Evolutionary conservation across 2,329 filamentous ascomycete species (phyloP).

Genomic region (Lasiodiplodia sp.): DNA sequence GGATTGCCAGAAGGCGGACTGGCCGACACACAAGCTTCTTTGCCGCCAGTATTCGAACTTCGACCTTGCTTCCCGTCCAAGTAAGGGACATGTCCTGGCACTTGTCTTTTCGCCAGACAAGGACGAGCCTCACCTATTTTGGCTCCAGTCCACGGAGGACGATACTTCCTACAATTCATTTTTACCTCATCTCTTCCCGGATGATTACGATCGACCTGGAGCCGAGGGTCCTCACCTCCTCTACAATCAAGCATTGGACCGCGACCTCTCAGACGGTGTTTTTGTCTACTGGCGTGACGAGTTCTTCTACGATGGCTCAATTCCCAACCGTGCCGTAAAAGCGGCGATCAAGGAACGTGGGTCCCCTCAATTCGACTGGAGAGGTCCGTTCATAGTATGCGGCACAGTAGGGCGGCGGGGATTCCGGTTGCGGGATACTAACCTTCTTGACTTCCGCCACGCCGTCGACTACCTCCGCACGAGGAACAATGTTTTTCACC

Average conservation of each 20-base stretch:
- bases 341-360: background rate
- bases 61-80: constrained; percentile 9
- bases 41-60: constrained; percentile 26
- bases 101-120: constrained; percentile 24
- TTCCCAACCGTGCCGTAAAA: background rate
- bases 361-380: background rate
- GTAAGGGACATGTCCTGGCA: constrained; percentile 3
- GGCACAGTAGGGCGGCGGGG: background rate
- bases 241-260: background rate
- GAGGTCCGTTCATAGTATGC: background rate
- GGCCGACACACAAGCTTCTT: constrained; percentile 28
- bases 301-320: constrained; percentile 30
- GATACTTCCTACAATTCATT: too few relatives aligned
- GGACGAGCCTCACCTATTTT: constrained; percentile 20
- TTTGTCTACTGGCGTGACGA: constrained; percentile 24
- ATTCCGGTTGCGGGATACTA: background rate
- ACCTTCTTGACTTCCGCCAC: background rate
- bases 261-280: constrained; percentile 25
- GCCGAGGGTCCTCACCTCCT: background rate
- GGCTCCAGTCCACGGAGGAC: constrained; percentile 7
- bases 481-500: background rate
- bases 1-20: constrained; percentile 27
- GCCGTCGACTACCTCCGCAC: background rate
- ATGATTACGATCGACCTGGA: background rate
- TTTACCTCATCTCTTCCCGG: background rate